Conservation (phyloP, 768 basidiomycete genomes). For the Scleroderma citrinum region DNA sequence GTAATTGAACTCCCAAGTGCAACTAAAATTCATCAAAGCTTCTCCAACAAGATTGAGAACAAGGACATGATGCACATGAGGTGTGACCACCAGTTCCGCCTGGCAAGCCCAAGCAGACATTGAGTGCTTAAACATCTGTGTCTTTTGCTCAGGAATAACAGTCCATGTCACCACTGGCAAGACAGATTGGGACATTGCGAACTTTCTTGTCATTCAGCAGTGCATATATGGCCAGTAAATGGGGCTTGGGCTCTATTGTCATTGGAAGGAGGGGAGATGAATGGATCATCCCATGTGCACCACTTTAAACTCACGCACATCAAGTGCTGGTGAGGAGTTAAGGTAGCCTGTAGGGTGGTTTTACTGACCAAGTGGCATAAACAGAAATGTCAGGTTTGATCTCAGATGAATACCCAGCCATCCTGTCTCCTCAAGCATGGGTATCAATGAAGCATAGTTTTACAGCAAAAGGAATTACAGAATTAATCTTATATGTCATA, state of each 20-base stretch:
- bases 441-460: no score
- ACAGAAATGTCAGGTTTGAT: no score
- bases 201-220: not conserved
- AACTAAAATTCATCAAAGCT: not conserved
- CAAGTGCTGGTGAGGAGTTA: no score
- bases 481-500: no score
- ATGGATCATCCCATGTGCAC: no score
- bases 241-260: not conserved
- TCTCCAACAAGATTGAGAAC: conserved; percentile 4
- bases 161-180: not conserved
- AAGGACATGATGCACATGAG: conserved; percentile 5
- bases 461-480: no score
- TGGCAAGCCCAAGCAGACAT: not conserved
- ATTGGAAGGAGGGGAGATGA: no score
- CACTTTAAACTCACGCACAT: no score
- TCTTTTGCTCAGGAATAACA: not conserved
- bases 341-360: no score
- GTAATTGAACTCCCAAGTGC: conserved; percentile 2
- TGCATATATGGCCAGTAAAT: not conserved
- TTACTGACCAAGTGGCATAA: no score
- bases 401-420: no score
- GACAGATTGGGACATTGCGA: not conserved
- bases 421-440: no score
- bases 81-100: not conserved
- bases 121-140: not conserved